Percentiles rank a stretch among this genome's conserved stretches.
Evolutionary conservation across 1,139 yeast genomes (phyloP).

Genomic region (Saccharomycopsis hybrid): DNA sequence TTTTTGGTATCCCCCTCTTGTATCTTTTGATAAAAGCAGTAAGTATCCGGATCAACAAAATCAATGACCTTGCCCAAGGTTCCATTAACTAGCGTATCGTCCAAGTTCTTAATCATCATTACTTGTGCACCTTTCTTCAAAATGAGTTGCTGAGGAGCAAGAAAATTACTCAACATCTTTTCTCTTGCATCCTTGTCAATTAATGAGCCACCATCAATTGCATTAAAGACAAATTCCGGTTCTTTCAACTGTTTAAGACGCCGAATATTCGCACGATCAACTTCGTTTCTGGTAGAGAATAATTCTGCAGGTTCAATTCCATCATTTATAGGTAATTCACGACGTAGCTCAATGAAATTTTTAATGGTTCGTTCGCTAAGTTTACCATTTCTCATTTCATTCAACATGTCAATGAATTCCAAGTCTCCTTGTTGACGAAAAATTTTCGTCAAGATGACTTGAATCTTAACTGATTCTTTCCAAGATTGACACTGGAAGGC

Average conservation of each 20-base stretch:
- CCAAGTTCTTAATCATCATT: constrained; percentile 90
- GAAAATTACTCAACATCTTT: constrained; percentile 48
- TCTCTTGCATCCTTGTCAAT: constrained; percentile 39
- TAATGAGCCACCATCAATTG: constrained; percentile 60
- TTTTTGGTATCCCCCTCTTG: constrained; percentile 7
- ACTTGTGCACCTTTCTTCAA: constrained; percentile 87
- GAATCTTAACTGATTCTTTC: constrained; percentile 56
- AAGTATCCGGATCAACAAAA: constrained; percentile 57
- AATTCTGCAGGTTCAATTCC: constrained; percentile 85
- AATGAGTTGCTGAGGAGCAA: constrained; percentile 59
- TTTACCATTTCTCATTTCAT: constrained; percentile 75
- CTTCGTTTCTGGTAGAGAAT: constrained; percentile 79
- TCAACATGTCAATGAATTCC: constrained; percentile 74
- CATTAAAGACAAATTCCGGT: constrained; percentile 38
- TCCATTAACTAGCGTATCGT: constrained; percentile 85
- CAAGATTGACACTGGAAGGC: constrained; percentile 78
- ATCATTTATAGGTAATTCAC: constrained; percentile 53
- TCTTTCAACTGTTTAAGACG: constrained; percentile 48
- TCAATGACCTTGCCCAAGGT: constrained; percentile 81
- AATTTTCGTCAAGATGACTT: constrained; percentile 71
- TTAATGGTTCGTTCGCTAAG: constrained; percentile 48
- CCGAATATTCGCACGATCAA: constrained; percentile 64
- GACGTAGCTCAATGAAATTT: constrained; percentile 48
- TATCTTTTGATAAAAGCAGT: constrained; percentile 37
- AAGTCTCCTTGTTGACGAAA: constrained; percentile 86